phyloP scores from a whole-genome alignment of 2,329 filamentous ascomycete species.

The Apiospora malaysiana region DNA sequence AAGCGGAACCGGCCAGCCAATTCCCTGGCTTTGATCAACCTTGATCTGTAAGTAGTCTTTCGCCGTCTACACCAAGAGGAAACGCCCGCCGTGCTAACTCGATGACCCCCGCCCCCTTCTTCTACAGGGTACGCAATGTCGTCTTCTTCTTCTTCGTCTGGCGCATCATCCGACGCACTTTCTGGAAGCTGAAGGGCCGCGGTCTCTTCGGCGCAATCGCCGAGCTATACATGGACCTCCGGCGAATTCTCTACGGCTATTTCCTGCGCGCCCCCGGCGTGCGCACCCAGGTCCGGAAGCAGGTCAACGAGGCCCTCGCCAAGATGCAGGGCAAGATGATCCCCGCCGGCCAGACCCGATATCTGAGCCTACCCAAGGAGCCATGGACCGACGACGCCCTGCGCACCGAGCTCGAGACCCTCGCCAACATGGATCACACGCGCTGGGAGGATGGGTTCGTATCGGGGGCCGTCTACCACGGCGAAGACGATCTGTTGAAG shows the following conservation, averaged over 20 bases:
- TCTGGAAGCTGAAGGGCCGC: constrained; percentile 87
- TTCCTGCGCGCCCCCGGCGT: constrained; percentile 89
- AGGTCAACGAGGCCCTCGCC: constrained; percentile 78
- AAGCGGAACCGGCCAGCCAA: constrained; percentile 62
- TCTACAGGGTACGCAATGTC: constrained; percentile 76
- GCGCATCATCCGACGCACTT: constrained; percentile 78
- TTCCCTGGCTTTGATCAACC: constrained; percentile 65
- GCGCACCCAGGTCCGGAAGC: constrained; percentile 81
- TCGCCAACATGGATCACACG: constrained; percentile 90
- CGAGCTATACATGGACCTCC: constrained; percentile 74
- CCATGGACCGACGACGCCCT: constrained; percentile 84
- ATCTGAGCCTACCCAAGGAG: constrained; percentile 79
- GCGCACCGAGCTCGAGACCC: constrained; percentile 76
- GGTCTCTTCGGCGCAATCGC: constrained; percentile 80
- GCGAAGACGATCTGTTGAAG: constrained; percentile 79
- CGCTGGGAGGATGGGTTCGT: constrained; percentile 96
- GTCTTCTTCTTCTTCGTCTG: constrained; percentile 89
- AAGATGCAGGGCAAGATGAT: constrained; percentile 88
- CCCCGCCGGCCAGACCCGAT: constrained; percentile 72
- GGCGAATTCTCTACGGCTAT: constrained; percentile 79
- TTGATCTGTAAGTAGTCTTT: constrained; percentile 66
- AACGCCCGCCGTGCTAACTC: constrained; percentile 2
- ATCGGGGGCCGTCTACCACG: constrained; percentile 95
- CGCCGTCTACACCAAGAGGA: not conserved
- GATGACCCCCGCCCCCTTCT: not conserved